Evolutionary conservation across 2,329 filamentous ascomycete genomes (phyloP), one percentile per base, ranked within the genome.

Genomic region (Epichloe sibirici): DNA sequence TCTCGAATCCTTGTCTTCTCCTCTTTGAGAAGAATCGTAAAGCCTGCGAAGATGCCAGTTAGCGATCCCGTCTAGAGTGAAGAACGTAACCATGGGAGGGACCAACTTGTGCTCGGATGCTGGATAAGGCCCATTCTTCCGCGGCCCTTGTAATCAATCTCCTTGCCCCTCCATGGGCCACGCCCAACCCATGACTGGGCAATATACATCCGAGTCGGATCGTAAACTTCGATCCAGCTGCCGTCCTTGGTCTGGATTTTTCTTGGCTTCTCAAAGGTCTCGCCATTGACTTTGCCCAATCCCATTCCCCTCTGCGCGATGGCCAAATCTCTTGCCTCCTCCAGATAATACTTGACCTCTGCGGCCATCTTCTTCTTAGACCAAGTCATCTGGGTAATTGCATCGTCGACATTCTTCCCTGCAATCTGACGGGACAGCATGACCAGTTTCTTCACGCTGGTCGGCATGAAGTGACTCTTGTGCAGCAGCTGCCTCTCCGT

Each of bases 361-460:
- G 80, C 75, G 6, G 91, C 88, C 57, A 86, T 86, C 73, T 90
- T 91, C 80, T 98, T 98, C 75, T 89, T 88, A 68, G 85, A 91
- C 73, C 91, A 97, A 52, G 85, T 81, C 88, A 98, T 95, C 75
- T 98, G 93, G 51, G 87, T 72, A 59, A 97, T 88, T 13, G 93
- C 93, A 38, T 98, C 90, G 53, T 94, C 89, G 56, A 98, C 76
- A n/a, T 85, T 84, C 78, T 96, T 97, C 59, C 93, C 93, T 2
- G 83, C 78, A 63, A 98, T 93, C 72, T 97, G 93, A 52, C 86
- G 82, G 25, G 91, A 84, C 48, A 98, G 73, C 61, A 87, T 85
- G 50, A 85, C 83, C 52, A 98, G 77, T 74, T 98, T 98, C 81
- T 98, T 98, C 57, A 88, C 75, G 48, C 83, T 89, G 2, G 93